These are phyloP conservation scores for Phycomyces nitens DNA, from an alignment of 192 early-diverging fungal species.

Conservation along the genomic window DNA sequence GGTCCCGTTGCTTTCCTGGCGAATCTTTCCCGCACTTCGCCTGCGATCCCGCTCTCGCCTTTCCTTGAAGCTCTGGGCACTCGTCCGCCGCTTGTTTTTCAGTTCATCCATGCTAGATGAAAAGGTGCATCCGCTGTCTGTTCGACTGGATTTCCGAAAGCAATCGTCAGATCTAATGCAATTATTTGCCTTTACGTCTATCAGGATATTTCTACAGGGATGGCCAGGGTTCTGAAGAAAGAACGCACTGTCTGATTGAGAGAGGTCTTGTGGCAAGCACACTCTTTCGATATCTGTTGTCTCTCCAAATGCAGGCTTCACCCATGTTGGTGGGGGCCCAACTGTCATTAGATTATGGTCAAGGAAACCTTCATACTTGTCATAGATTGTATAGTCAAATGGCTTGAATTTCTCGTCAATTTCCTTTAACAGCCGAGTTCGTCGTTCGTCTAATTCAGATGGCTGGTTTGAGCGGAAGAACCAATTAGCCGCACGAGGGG, in stretches of 20 bases:
- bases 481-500: background rate
- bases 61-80: conserved; percentile 33
- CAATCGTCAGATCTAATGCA: background rate
- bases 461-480: background rate
- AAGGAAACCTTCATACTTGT: conserved; percentile 63
- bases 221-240: background rate
- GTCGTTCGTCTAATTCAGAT: background rate
- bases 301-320: conserved; percentile 41
- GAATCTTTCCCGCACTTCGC: conserved; percentile 8
- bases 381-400: conserved; percentile 85
- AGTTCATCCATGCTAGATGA: conserved; percentile 16
- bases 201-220: conserved; percentile 2
- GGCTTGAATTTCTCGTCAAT: conserved; percentile 74
- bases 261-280: conserved; percentile 4
- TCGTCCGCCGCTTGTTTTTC: conserved; percentile 29
- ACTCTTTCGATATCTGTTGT: background rate
- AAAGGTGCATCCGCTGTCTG: conserved; percentile 22
- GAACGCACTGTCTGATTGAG: background rate
- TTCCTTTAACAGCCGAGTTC: conserved; percentile 55
- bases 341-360: conserved; percentile 58
- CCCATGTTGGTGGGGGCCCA: conserved; percentile 69
- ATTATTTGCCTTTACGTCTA: background rate
- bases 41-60: conserved; percentile 32
- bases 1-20: background rate
- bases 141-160: background rate